Conservation (phyloP, 2,329 filamentous ascomycete genomes). For the Salinomyces thailandicus region DNA sequence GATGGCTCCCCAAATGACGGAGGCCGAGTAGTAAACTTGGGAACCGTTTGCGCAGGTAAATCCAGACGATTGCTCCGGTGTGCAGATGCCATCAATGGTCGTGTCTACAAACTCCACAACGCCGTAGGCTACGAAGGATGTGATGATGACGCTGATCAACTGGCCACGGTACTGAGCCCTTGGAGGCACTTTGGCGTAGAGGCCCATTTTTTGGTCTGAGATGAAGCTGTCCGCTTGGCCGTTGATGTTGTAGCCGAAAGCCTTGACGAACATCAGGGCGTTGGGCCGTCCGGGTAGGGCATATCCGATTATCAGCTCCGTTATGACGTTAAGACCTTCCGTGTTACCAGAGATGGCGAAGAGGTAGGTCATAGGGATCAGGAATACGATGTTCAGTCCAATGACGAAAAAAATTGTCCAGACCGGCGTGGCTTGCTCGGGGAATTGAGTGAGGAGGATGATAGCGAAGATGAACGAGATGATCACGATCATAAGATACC, state of each 20-base stretch:
- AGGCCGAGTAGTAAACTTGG: conserved; percentile 15
- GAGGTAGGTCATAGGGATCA: conserved; percentile 6
- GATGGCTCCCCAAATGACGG: conserved; percentile 17
- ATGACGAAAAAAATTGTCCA: conserved; percentile 18
- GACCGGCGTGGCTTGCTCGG: conserved; percentile 9
- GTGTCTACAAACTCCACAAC: conserved; percentile 34
- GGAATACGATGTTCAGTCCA: conserved; percentile 26
- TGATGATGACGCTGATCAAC: conserved; percentile 35
- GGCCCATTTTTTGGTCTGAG: conserved; percentile 33
- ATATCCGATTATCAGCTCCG: conserved; percentile 15
- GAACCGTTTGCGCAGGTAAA: conserved; percentile 14
- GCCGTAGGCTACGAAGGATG: conserved; percentile 29
- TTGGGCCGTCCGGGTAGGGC: conserved; percentile 22
- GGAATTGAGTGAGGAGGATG: conserved; percentile 18
- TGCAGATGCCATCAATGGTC: conserved; percentile 25
- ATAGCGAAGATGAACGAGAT: conserved; percentile 27
- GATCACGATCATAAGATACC: conserved; percentile 35
- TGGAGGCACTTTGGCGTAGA: conserved; percentile 35
- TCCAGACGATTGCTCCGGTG: conserved; percentile 7
- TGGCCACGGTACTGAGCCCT: conserved; percentile 33
- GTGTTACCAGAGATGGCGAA: conserved; percentile 3
- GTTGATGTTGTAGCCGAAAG: conserved; percentile 28
- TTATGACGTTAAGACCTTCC: conserved; percentile 2
- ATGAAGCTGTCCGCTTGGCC: conserved; percentile 35
- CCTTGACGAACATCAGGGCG: conserved; percentile 33